phyloP scores from a whole-genome alignment of 2,329 filamentous ascomycete species.

The Geosmithia flava region DNA sequence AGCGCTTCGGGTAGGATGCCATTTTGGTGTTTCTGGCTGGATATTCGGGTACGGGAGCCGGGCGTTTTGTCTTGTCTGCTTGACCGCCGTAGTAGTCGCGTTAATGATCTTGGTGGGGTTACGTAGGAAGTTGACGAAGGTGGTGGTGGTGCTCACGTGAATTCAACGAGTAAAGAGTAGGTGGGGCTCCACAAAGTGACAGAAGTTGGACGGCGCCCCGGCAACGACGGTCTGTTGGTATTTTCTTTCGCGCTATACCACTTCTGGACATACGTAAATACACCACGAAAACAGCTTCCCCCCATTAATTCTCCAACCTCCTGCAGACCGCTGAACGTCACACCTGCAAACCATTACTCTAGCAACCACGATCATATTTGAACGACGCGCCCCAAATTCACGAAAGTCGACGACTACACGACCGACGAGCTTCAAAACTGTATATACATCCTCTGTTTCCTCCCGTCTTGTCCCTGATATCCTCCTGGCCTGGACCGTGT shows the following conservation, averaged over 20 bases:
- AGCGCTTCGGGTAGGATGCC: conserved; percentile 40
- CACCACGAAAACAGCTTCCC: not conserved
- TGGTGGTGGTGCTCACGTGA: not conserved
- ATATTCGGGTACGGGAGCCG: too few species aligned
- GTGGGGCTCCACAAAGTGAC: too few species aligned
- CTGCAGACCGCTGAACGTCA: not conserved
- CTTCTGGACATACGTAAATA: not conserved
- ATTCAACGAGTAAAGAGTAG: not conserved
- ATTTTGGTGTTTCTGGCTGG: conserved; percentile 19
- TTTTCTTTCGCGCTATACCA: not conserved
- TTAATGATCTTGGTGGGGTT: not conserved
- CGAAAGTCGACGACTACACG: not conserved
- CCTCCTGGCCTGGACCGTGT: not conserved
- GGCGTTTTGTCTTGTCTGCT: too few species aligned
- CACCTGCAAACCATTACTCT: not conserved
- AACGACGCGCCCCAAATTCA: not conserved
- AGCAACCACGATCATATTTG: not conserved
- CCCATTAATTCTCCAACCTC: not conserved
- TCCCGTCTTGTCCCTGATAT: not conserved
- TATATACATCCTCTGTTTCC: not conserved
- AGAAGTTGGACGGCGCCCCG: not conserved
- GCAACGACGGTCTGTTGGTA: not conserved
- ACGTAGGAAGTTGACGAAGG: not conserved
- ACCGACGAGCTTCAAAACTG: not conserved
- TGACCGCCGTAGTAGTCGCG: not conserved